Base-by-base conservation (phyloP, 768 basidiomycete species). In the Thelephora ganbajun region DNA sequence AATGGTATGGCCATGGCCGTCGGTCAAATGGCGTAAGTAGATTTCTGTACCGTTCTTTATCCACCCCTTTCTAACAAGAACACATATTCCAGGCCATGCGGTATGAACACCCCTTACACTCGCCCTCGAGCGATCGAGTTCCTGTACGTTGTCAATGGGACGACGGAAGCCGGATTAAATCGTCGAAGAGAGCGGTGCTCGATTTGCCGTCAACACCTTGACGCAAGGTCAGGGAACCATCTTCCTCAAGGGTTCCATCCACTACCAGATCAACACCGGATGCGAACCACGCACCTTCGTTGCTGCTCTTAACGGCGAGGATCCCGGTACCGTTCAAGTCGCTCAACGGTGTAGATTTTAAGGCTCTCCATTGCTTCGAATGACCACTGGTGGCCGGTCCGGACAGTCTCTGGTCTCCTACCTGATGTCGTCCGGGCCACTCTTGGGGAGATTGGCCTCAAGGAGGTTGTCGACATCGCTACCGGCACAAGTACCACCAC, bases 61-160 rank as follows among this genome's bases (percentile, higher is more conserved):
- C 16, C 22, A 23, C 18, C 33, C 16, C 11, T 45, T 4, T 30
- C 26, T 30, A 30, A 30, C 39, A 41, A 20, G 35, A 13, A 18
- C 12, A 26, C n/a, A 11, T 11, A 33, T 13, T 12, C 16, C 22
- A 20, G 42, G 26, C 61, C 62, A 1, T 63, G 62, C 46, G 60
- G 59, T 6, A 56, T 62, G 58, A 63, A 66, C 59, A 65, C 62
- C 7, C 63, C 64, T 11, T 63, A 66, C 53, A 59, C 56, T 5
- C 64, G 64, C 45, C 62, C 61, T 9, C 63, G 62, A 20, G 64
- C 63, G 7, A 59, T 59, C 16, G 63, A 66, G 56, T 52, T 66
- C 34, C 47, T 60, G 47, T 62, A 59, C 49, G 48, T 55, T 30
- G 50, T 62, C 43, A 59, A 62, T 42, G 61, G 61, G 13, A 56